These are phyloP conservation scores for Oryza officinalis DNA, from an alignment of 176 grass and related monocot species.

Conservation along the genomic window DNA sequence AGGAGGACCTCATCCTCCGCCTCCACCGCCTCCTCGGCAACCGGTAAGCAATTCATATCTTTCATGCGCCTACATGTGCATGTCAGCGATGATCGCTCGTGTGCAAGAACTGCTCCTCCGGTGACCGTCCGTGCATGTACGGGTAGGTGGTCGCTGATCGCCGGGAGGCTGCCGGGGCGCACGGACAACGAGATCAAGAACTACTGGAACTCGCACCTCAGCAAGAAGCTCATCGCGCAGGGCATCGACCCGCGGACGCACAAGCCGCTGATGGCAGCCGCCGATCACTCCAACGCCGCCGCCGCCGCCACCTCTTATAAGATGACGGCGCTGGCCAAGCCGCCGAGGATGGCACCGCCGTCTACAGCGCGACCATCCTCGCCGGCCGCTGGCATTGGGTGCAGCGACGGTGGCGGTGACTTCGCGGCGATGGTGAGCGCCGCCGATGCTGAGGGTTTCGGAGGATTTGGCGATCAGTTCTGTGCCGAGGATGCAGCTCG, in stretches of 20 bases:
- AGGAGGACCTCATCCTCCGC: conserved; percentile 93
- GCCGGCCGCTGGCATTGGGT: background rate
- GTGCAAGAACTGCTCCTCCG: background rate
- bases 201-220: conserved; percentile 86
- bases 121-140: background rate
- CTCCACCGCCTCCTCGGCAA: conserved; percentile 95
- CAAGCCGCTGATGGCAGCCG: conserved; percentile 32
- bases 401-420: background rate
- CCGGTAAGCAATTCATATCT: conserved; percentile 41
- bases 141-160: conserved; percentile 81
- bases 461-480: conserved; percentile 25
- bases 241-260: conserved; percentile 78
- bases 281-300: background rate
- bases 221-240: conserved; percentile 70
- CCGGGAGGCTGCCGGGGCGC: conserved; percentile 69
- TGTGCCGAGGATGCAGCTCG: background rate
- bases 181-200: conserved; percentile 95
- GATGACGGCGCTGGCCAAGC: background rate
- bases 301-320: background rate
- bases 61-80: background rate
- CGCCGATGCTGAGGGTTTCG: conserved; percentile 29
- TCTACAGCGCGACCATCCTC: background rate
- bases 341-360: background rate
- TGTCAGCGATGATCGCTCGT: background rate
- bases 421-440: conserved; percentile 17